Conservation (phyloP, 2,329 filamentous ascomycete species). For the Xylariaceae sp. region DNA sequence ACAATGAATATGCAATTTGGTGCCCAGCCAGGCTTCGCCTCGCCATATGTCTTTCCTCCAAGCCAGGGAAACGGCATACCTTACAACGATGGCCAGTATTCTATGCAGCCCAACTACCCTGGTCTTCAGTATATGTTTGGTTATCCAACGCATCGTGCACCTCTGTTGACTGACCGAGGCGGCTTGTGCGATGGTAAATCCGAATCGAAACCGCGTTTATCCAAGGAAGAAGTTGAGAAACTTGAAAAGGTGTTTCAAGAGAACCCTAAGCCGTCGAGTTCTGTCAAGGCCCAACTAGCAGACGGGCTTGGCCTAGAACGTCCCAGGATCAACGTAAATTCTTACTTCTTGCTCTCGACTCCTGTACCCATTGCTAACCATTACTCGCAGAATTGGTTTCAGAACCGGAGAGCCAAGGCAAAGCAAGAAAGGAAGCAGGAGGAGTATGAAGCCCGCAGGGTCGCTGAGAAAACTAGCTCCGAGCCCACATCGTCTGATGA, state of each 20-base stretch:
- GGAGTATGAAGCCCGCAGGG: conserved; percentile 44
- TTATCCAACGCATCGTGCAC: conserved; percentile 24
- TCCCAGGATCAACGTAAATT: conserved; percentile 58
- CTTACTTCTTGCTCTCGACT: neutral
- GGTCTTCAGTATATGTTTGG: conserved; percentile 30
- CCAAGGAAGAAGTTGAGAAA: conserved; percentile 71
- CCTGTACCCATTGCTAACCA: conserved; percentile 16
- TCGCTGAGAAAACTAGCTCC: conserved; percentile 34
- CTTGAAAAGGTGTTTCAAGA: conserved; percentile 60
- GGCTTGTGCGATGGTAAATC: conserved; percentile 28
- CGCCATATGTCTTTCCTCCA: conserved; percentile 25
- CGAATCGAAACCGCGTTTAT: conserved; percentile 54
- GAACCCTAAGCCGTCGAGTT: conserved; percentile 62
- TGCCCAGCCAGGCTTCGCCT: conserved; percentile 22
- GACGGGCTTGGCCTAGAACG: conserved; percentile 61
- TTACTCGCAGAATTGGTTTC: conserved; percentile 59
- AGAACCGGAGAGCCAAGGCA: conserved; percentile 61
- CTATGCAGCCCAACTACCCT: conserved; percentile 20
- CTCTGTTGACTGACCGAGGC: conserved; percentile 24
- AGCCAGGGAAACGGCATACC: conserved; percentile 22
- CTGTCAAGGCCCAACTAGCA: conserved; percentile 56
- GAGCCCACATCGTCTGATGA: conserved; percentile 32
- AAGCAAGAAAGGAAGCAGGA: conserved; percentile 59
- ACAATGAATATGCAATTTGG: conserved; percentile 31
- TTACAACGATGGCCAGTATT: conserved; percentile 27